These are phyloP conservation scores for Blastomyces gilchristii DNA, from an alignment of 2,329 filamentous ascomycete genomes.

Conservation along the genomic window DNA sequence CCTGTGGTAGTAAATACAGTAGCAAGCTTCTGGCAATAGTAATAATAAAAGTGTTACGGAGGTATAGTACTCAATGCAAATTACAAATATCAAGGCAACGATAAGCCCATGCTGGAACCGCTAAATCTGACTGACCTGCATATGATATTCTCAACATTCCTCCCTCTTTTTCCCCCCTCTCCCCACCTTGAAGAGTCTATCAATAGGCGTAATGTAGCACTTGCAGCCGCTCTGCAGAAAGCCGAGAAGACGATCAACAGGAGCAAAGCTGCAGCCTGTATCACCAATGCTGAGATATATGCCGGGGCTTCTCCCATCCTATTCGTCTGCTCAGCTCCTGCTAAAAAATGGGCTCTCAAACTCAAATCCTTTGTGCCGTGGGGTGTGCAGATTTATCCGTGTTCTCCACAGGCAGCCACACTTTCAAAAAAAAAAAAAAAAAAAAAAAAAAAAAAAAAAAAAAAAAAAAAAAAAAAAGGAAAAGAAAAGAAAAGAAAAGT, in stretches of 20 bases:
- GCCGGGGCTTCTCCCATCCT: not conserved
- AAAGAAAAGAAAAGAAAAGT: not conserved
- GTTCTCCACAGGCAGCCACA: constrained; percentile 3
- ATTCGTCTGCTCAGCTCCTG: constrained; percentile 1
- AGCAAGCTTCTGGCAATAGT: not conserved
- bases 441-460: not conserved
- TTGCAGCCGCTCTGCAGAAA: constrained; percentile 3
- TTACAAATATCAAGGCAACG: not conserved
- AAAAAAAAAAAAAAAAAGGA: not conserved
- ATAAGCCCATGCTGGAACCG: not conserved
- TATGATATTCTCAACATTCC: not conserved
- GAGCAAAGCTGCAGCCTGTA: constrained; percentile 3
- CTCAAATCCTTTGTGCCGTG: not conserved
- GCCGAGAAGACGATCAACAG: constrained; percentile 4
- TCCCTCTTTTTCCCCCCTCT: not conserved
- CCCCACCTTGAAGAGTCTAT: not conserved
- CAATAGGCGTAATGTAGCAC: constrained; percentile 1
- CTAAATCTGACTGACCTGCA: not conserved
- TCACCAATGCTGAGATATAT: constrained; percentile 1
- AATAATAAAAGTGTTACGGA: not conserved
- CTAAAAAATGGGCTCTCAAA: not conserved
- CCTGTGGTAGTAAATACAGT: not conserved
- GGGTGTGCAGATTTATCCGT: not conserved
- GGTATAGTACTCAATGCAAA: not conserved
- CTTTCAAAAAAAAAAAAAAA: not conserved